Base-by-base conservation (phyloP, 306 rosid genomes). In the Vachellia collinsii region DNA sequence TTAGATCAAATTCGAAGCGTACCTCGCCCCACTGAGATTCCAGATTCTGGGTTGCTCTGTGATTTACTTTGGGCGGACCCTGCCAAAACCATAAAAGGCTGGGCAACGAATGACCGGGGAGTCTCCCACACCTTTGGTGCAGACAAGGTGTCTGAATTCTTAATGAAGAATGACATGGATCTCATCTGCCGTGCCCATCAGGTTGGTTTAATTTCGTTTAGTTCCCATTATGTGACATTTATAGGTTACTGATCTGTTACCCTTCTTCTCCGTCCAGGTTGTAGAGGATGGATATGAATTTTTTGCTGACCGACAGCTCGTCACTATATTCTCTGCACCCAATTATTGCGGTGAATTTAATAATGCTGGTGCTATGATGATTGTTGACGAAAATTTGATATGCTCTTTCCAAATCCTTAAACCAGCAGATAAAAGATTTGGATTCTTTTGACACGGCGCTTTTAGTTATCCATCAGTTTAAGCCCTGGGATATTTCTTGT, bases 311-410 rank as follows among this genome's bases (percentile, higher is more conserved):
- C 90, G 97, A 50, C 96, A 93, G 86, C 98, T 95, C 64, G 99
- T 95, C 80, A 95, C 99, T 8, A 90, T 93, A 88, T 93, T 93
- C 87, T 95, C 99, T 2, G 99, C 98, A 14, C 97, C 99, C 56
- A 95, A 95, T 86, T 95, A 95, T 80, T 95, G 97, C 87, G 97
- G 99, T 74, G 97, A 95, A 75, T 91, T 93, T 73, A 94, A 93
- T 78, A 95, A 95, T 84, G 98, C 98, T 16, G 99, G 98, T 17
- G 99, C 99, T 69, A 91, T 95, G 98, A 93, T 93, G 99, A 95
- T 95, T 25, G 99, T 95, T 85, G 98, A 95, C 36, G 97, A 93
- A 74, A 91, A 94, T 29, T 87, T 95, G 37, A 93, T 93, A 97
- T 95, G 98, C 88, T 91, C 97, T 64, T 93, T 95, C 83, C 94